Percentiles rank a stretch among this genome's conserved stretches.
These are phyloP conservation scores for Sporothrix protearum DNA, from an alignment of 2,329 filamentous ascomycete species.

Conservation along the genomic window DNA sequence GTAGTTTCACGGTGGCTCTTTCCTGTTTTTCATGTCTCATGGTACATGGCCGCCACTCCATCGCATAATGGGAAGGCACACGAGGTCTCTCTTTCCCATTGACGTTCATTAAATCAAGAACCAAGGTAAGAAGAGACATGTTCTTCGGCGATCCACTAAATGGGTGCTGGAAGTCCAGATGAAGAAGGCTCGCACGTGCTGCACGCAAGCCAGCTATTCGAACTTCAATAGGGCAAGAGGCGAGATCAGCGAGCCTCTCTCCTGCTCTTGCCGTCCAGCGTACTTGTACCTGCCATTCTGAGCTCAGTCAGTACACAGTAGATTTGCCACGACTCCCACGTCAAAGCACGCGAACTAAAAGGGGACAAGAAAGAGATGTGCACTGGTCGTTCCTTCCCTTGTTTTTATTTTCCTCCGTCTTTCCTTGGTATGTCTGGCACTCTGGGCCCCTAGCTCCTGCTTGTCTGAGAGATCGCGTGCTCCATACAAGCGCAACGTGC, in stretches of 20 bases:
- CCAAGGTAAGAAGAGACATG: neutral
- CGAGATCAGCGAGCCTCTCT: neutral
- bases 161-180: neutral
- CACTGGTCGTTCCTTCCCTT: conserved; percentile 2
- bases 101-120: neutral
- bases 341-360: neutral
- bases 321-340: conserved; percentile 4
- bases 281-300: neutral
- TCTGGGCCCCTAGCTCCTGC: conserved; percentile 14
- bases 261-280: neutral
- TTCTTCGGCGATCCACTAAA: conserved; percentile 1
- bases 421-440: neutral
- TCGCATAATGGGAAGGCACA: neutral
- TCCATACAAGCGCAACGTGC: conserved; percentile 28
- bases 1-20: neutral
- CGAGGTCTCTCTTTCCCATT: neutral
- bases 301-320: no score
- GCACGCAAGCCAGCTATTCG: neutral
- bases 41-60: neutral
- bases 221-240: neutral
- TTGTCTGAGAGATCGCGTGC: conserved; percentile 28
- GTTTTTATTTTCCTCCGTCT: neutral
- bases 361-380: no score
- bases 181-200: conserved; percentile 6
- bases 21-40: neutral